Percentiles rank a stretch among this genome's conserved stretches.
Conservation (phyloP, 192 early-diverging fungal genomes). For the Kappamyces sp. region DNA sequence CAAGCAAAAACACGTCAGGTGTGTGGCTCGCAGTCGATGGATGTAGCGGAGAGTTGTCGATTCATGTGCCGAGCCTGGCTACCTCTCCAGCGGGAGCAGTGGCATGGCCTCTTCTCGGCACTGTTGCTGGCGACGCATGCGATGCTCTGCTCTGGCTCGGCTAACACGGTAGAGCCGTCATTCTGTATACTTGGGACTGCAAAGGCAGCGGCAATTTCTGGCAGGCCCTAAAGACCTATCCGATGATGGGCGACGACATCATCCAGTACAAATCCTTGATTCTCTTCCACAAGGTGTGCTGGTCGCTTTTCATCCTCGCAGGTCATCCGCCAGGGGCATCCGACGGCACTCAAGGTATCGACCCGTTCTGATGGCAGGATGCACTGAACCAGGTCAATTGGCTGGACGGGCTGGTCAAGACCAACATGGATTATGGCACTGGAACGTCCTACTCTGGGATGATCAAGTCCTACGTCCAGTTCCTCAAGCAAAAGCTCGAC, state of each 20-base stretch:
- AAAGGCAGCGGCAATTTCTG: slow-evolving; percentile 80
- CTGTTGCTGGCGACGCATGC: slow-evolving; percentile 8
- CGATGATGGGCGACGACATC: slow-evolving; percentile 87
- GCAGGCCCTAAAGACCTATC: slow-evolving; percentile 78
- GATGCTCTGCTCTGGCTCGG: background rate
- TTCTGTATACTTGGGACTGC: slow-evolving; percentile 92
- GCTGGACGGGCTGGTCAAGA: slow-evolving; percentile 64
- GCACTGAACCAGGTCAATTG: slow-evolving; percentile 71
- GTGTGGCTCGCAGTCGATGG: slow-evolving; percentile 33
- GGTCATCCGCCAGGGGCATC: slow-evolving; percentile 79
- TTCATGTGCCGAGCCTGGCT: too few relatives aligned
- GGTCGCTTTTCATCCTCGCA: too few relatives aligned
- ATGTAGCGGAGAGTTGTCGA: background rate
- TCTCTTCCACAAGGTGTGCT: slow-evolving; percentile 78
- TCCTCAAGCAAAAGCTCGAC: slow-evolving; percentile 82
- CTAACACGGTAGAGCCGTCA: slow-evolving; percentile 46
- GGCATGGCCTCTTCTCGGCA: background rate
- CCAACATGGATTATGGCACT: slow-evolving; percentile 17
- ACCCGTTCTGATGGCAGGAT: too few relatives aligned
- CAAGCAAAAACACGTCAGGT: slow-evolving; percentile 93
- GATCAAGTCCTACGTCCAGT: slow-evolving; percentile 86
- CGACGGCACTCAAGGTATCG: slow-evolving; percentile 42
- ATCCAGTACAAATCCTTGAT: slow-evolving; percentile 94
- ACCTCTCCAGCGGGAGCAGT: background rate
- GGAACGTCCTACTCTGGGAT: slow-evolving; percentile 65